Evolutionary conservation across 768 basidiomycete genomes (phyloP).

Genomic region (Cystofilobasidium capitatum): DNA sequence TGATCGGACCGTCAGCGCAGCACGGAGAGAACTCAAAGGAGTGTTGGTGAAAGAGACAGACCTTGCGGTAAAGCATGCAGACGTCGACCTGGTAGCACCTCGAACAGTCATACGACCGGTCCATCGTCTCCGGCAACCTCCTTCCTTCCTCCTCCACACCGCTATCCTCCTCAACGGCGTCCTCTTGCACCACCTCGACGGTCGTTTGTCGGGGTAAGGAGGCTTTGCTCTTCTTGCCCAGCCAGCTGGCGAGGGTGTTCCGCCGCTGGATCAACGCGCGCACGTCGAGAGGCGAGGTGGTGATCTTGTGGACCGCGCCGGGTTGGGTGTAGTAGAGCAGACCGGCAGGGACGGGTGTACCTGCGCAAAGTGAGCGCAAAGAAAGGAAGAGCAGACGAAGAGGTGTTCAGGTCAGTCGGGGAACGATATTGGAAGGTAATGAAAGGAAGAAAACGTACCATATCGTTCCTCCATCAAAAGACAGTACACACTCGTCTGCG

Average conservation of each 20-base stretch:
- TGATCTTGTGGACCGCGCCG: constrained; percentile 75
- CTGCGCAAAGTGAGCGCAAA: constrained; percentile 37
- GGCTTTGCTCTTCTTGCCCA: constrained; percentile 33
- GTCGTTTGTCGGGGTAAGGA: background rate
- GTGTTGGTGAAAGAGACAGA: constrained; percentile 33
- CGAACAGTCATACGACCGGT: constrained; percentile 67
- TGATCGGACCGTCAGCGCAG: background rate
- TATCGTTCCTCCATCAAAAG: constrained; percentile 85
- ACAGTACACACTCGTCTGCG: constrained; percentile 96
- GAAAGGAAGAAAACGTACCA: constrained; percentile 35
- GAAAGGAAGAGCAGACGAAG: background rate
- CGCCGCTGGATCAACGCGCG: constrained; percentile 68
- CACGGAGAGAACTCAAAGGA: background rate
- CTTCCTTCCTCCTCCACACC: constrained; percentile 25
- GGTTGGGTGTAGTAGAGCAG: constrained; percentile 89
- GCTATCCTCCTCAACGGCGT: constrained; percentile 23
- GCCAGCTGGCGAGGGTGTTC: constrained; percentile 74
- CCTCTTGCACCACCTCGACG: constrained; percentile 13
- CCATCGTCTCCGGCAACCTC: constrained; percentile 68
- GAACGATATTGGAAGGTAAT: background rate
- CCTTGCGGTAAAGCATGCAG: constrained; percentile 92
- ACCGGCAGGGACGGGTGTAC: constrained; percentile 65
- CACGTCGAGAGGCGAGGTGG: constrained; percentile 69
- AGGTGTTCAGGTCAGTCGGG: background rate
- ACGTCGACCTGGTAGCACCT: constrained; percentile 71